phyloP scores from a whole-genome alignment of 768 basidiomycete genomes.

The Amylocystis lapponica region DNA sequence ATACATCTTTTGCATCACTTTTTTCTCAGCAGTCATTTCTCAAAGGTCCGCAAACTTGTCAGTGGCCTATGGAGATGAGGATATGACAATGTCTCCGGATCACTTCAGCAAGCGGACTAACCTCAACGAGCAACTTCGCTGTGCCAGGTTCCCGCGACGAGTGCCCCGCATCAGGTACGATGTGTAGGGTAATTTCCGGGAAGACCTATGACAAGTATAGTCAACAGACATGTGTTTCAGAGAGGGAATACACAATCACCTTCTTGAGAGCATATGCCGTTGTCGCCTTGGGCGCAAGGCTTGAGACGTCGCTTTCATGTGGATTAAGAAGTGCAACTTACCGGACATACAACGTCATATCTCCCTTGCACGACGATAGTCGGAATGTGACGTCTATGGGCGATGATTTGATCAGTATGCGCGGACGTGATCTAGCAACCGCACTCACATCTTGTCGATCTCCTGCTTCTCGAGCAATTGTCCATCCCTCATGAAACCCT shows the following conservation, averaged over 20 bases:
- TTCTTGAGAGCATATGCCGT: slow-evolving; percentile 81
- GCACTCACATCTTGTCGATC: slow-evolving; percentile 79
- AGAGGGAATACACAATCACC: slow-evolving; percentile 20
- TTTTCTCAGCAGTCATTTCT: too few relatives aligned
- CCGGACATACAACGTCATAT: slow-evolving; percentile 87
- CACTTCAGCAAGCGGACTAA: slow-evolving; percentile 25
- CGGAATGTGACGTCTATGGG: slow-evolving; percentile 76
- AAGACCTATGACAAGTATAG: slow-evolving; percentile 40
- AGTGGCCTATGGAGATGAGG: slow-evolving; percentile 29
- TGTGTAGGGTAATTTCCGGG: slow-evolving; percentile 70
- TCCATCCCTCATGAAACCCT: slow-evolving; percentile 87
- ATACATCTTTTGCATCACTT: too few relatives aligned
- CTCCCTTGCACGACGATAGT: slow-evolving; percentile 78
- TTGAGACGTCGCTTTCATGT: not conserved
- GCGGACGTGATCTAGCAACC: not conserved
- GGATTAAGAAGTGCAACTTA: slow-evolving; percentile 22
- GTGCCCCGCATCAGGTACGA: slow-evolving; percentile 86
- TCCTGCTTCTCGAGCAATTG: slow-evolving; percentile 79
- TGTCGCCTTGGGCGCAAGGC: slow-evolving; percentile 42
- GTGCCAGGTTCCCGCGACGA: slow-evolving; percentile 73
- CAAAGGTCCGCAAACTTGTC: slow-evolving; percentile 38
- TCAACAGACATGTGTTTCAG: not conserved
- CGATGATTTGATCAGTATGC: not conserved
- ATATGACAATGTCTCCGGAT: not conserved
- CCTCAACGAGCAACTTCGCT: slow-evolving; percentile 66